These are phyloP conservation scores for Coniochaeta sp. DNA, from an alignment of 2,329 filamentous ascomycete species.

Conservation along the genomic window DNA sequence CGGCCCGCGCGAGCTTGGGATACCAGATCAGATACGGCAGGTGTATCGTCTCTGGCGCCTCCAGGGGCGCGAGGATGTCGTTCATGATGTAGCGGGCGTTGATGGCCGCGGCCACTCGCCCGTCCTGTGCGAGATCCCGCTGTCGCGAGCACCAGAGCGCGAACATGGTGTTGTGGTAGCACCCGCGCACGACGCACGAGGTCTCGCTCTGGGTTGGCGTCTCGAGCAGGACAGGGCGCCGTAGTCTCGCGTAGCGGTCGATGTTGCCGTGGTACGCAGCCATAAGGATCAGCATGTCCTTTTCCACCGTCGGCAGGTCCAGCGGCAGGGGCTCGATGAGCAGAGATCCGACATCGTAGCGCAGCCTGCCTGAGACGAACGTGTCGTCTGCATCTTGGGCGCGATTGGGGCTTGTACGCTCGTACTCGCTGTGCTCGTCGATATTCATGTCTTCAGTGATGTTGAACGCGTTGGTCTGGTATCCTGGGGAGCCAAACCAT, in stretches of 20 bases:
- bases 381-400: too few species aligned
- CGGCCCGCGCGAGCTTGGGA: not conserved
- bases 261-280: constrained; percentile 28
- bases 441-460: constrained; percentile 20
- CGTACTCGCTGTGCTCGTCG: constrained; percentile 2
- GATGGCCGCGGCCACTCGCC: not conserved
- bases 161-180: constrained; percentile 7
- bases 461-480: too few species aligned
- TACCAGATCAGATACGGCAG: constrained; percentile 8
- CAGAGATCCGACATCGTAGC: constrained; percentile 8
- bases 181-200: constrained; percentile 3
- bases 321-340: constrained; percentile 22
- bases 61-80: constrained; percentile 4
- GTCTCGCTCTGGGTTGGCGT: not conserved
- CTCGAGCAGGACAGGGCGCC: constrained; percentile 10
- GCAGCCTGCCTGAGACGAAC: too few species aligned
- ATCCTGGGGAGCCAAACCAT: too few species aligned
- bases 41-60: not conserved
- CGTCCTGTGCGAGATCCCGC: not conserved
- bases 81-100: constrained; percentile 7
- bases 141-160: constrained; percentile 6
- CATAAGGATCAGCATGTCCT: constrained; percentile 26
- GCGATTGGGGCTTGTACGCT: too few species aligned
- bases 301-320: constrained; percentile 25
- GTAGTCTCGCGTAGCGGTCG: constrained; percentile 26